Evolutionary conservation across 2,329 filamentous ascomycete species (phyloP), one percentile per base, ranked within the genome.

Genomic region (Aquanectria penicillioides): DNA sequence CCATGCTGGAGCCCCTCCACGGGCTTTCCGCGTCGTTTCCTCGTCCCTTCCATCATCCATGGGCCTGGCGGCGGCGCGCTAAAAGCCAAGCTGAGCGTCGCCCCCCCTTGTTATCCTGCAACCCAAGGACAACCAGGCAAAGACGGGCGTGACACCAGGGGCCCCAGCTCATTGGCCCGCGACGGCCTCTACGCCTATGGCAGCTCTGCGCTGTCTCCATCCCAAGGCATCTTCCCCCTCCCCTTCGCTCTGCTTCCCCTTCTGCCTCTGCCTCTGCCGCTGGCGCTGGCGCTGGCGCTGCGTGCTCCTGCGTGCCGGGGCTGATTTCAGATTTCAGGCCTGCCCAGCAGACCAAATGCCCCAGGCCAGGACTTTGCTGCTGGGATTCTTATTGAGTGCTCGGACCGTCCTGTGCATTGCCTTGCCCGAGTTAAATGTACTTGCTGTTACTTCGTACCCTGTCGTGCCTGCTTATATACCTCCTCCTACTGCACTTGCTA

Each of bases 121-220:
- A 43, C 40, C 59, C 53, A 66, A 59, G 49, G 38, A 63, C 58
- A 51, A 47, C 47, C 54, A 64, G 59, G 48, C 55, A 59, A 50
- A 61, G 63, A 59, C 43, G 61, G 56, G 66, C 67, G 67, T 70
- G 67, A 64, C 57, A 66, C 51, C 11, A 44, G 10, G 58, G 48
- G 20, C 22, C 12, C 6, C 29, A 28, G 53, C 34, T 50, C 41
- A 69, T 70, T 70, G 68, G 68, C 48, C 47, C 43, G 33, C 17
- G 23, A 18, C 18, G 12, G 8, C 18, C 43, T 40, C 17, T 26
- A 18, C 18, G 12, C 9, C 18, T 15, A 23, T 37, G 22, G 12
- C 36, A 29, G 23, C 36, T 29, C 29, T 15, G 37, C 29, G 9
- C 37, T 23, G 18, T 34, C 28, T 28, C 36, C 36, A 28, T 52